Percentiles rank a stretch among this genome's conserved stretches.
Evolutionary conservation across 1,284 basidiomycete genomes (phyloP).

Genomic region (Termitomyces sp.): DNA sequence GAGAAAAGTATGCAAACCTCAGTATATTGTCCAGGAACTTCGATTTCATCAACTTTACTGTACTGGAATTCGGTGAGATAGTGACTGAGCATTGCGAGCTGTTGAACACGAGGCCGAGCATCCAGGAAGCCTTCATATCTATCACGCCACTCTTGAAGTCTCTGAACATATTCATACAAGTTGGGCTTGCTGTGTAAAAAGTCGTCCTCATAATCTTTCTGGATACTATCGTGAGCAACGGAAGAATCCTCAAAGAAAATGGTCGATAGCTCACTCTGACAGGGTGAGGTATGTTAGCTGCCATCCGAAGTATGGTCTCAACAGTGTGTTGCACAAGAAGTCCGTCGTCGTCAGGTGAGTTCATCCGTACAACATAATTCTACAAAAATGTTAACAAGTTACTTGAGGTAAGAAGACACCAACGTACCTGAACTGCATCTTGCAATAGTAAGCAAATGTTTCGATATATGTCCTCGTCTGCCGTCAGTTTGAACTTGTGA

Average conservation of each 20-base stretch:
- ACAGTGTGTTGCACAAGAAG: constrained; percentile 56
- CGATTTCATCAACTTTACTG: constrained; percentile 96
- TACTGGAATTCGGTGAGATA: constrained; percentile 98
- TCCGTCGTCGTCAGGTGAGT: constrained; percentile 72
- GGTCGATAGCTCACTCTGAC: constrained; percentile 48
- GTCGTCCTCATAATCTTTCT: constrained; percentile 91
- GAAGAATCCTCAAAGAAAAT: neutral
- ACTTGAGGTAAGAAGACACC: neutral
- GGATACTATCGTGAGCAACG: constrained; percentile 11
- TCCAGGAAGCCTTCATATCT: constrained; percentile 87
- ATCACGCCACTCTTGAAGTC: constrained; percentile 91
- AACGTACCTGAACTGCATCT: constrained; percentile 60
- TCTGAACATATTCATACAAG: constrained; percentile 85
- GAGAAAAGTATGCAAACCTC: constrained; percentile 52
- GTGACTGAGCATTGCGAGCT: constrained; percentile 89
- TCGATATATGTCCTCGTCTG: constrained; percentile 95
- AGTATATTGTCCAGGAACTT: constrained; percentile 97
- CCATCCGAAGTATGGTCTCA: constrained; percentile 69
- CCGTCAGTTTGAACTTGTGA: constrained; percentile 84
- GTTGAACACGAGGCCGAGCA: constrained; percentile 76
- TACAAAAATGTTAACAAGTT: constrained; percentile 16
- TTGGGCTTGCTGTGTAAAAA: constrained; percentile 81
- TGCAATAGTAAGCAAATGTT: constrained; percentile 82
- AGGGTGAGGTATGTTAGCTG: constrained; percentile 60
- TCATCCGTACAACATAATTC: constrained; percentile 67